Evolutionary conservation across 345 rosid genomes (phyloP), one percentile per base, ranked within the genome.

Genomic region (Pelargonium nanum): DNA sequence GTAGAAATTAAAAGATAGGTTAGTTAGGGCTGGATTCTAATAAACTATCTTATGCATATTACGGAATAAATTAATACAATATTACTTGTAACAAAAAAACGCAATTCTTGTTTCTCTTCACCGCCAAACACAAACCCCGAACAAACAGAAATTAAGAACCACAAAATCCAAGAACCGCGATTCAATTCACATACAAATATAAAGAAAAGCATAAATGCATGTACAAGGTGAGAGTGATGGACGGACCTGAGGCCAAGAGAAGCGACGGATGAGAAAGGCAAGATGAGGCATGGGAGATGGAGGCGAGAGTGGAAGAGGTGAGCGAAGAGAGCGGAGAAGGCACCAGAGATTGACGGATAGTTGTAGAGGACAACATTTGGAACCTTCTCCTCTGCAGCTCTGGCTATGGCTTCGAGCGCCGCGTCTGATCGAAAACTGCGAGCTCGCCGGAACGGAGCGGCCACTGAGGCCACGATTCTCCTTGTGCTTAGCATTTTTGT

Each of bases 301-400:
- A 80, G 72, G 32, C 73, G 93, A 50, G 86, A 77, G 77, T 86
- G 96, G 76, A 80, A 87, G 74, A 83, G 85, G 56, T 69, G 83
- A 67, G 95, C 89, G 65, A 86, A 85, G 74, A 88, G 75, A 74
- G 96, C 92, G 13, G 89, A 83, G 72, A 78, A 81, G 0, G 91
- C 91, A 26, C 98, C 98, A 4, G 98, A 82, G 75, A 83, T 81
- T 0, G 96, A 91, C 0, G 98, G 95, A 68, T 88, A 91, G 62
- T 86, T 88, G 76, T 91, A 92, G 2, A 87, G 80, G 1, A 77
- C 86, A 57, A 86, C 50, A 60, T 77, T 85, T 19, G 76, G 77
- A 40, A 78, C 80, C 53, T 72, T 81, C 68, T 82, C 84, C 67
- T 82, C 89, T 1, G 70, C 55, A 4, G 91, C 88, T 70, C 70